Evolutionary conservation across 192 early-diverging fungal species (phyloP), one percentile per base, ranked within the genome.

Genomic region (Funneliformis mosseae): DNA sequence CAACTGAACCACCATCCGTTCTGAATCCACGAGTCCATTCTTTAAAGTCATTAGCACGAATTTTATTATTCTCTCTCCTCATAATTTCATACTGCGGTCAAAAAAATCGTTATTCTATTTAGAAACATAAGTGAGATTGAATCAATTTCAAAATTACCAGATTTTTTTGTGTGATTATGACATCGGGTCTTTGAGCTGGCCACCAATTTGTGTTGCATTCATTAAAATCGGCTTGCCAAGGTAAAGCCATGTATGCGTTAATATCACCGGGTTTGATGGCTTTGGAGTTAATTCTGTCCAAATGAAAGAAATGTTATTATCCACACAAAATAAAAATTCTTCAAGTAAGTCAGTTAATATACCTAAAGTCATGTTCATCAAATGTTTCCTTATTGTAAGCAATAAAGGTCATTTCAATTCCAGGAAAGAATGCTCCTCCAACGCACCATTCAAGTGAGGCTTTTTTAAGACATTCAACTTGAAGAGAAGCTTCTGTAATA

Each of bases 151-250:
- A n/a, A n/a, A n/a, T n/a, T n/a, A 33, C 33, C 33, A 33, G 33
- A 0, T 55, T 55, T 14, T 67, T 7, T 5, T 21, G 4, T 43
- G 75, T 21, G 61, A 77, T 77, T 23, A 16, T 21, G 4, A 43
- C n/a, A 39, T 77, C 75, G 41, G 75, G 75, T 64, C 59, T 77
- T 77, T 77, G 75, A 38, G 75, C 75, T 64, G 75, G 75, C 75
- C 59, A 62, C 75, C 75, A 77, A 11, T 64, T 4, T 63, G 28
- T 62, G 8, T 60, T 23, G 33, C 75, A 76, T 28, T 76, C 75
- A 27, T 42, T 41, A 76, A 76, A 76, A 76, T 62, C 75, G 1
- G 59, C 75, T 76, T 76, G 75, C 75, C 59, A 77, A 28, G 75
- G 59, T 77, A 77, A 41, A 77, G 75, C 59, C 59, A 77, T 63